Evolutionary conservation across 2,329 filamentous ascomycete genomes (phyloP), one percentile per base, ranked within the genome.

Genomic region (Biscogniauxia mediterranea): DNA sequence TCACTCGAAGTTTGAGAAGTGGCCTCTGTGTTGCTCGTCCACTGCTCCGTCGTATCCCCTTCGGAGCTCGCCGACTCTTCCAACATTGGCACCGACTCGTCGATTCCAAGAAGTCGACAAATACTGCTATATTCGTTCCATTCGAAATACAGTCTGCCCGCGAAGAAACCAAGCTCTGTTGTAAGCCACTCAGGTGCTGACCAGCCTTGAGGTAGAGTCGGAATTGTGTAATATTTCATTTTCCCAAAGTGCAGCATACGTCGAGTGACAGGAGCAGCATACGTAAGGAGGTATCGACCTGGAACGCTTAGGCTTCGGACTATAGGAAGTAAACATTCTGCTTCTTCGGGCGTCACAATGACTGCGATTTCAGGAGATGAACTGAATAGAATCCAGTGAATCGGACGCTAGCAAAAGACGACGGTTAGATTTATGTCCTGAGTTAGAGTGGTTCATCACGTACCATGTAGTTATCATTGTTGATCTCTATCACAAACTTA

Each of bases 351-450:
- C 11, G 83, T 85, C 1, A 90, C 69, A 1, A 89, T 69, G 0
- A 90, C 61, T 0, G 81, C 87, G 0, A 76, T 78, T 6, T 82
- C 69, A 0, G 75, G 74, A 0, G 65, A n/a, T 0, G 66, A 63
- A 59, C 80, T 83, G 78, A 81, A 88, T 0, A 90, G 70, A 3
- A 90, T 65, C 86, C 86, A 90, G 13, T 86, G 81, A 0, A 88
- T 83, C 0, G 82, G 77, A 1, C 79, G 75, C 61, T 80, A 9
- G 11, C 1, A 46, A 46, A n/a, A 64, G n/a, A 63, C 59, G 2
- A 55, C 51, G 5, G 17, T 68, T 60, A 61, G 69, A 61, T 1
- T 69, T 2, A 3, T 25, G 23, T 49, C 1, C 71, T 71, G 13
- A 57, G 56, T 64, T n/a, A 63, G 63, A 17, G 38, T 15, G 5